Percentiles rank a stretch among this genome's conserved stretches.
Conservation (phyloP, 495 filamentous ascomycete genomes). For the Penicillium manginii region DNA sequence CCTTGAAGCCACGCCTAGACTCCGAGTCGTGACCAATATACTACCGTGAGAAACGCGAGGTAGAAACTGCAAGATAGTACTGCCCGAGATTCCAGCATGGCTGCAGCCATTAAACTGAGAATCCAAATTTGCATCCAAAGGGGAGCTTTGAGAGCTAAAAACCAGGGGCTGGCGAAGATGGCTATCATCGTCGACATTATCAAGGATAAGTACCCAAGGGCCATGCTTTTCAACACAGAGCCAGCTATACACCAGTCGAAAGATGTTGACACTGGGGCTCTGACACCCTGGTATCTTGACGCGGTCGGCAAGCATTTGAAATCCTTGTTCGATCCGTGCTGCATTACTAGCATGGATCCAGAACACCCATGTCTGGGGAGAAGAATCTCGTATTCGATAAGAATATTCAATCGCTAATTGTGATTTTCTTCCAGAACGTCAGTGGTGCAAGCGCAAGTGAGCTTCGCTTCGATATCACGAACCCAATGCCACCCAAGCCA, state of each 20-base stretch:
- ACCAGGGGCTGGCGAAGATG: not conserved
- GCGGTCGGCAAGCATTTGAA: conserved; percentile 40
- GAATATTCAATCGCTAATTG: conserved; percentile 46
- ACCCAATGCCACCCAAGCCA: conserved; percentile 41
- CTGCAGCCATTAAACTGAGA: not conserved
- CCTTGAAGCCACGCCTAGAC: no score
- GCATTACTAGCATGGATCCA: conserved; percentile 52
- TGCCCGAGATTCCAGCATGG: no score
- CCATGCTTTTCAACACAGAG: conserved; percentile 15
- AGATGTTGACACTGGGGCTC: conserved; percentile 41
- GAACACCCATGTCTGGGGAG: conserved; percentile 50
- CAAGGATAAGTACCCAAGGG: not conserved
- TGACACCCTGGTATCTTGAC: conserved; percentile 38
- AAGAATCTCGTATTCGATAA: conserved; percentile 36
- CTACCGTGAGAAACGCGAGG: no score
- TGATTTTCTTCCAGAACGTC: conserved; percentile 31
- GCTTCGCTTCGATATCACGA: conserved; percentile 2
- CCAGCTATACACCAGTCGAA: conserved; percentile 43
- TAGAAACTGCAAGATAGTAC: no score
- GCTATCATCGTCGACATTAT: not conserved
- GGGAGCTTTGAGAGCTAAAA: no score
- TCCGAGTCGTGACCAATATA: no score
- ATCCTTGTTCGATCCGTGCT: conserved; percentile 44
- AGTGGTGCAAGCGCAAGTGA: not conserved
- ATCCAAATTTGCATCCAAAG: not conserved